These are phyloP conservation scores for Naegleria gruberi DNA, from an alignment of 208 protist genomes.

Conservation along the genomic window DNA sequence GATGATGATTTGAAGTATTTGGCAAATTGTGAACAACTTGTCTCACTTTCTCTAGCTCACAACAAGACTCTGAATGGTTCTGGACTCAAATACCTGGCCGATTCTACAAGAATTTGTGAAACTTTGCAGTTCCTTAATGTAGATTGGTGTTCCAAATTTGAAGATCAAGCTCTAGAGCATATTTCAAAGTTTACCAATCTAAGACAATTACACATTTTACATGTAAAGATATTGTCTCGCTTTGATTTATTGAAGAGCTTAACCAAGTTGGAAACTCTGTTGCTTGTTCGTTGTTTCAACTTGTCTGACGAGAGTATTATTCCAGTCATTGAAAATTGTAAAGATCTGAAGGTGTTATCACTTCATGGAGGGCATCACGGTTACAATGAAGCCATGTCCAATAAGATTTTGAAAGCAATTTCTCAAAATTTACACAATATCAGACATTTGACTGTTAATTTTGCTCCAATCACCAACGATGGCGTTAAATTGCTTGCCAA, in stretches of 20 bases:
- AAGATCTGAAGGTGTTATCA: background rate
- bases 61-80: background rate
- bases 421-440: background rate
- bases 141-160: background rate
- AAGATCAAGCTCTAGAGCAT: background rate
- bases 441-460: background rate
- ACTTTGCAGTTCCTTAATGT: background rate
- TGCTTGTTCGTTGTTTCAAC: background rate
- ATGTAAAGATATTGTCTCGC: background rate
- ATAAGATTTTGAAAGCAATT: background rate
- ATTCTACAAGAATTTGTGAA: background rate
- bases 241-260: background rate
- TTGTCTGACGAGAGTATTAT: background rate
- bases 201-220: background rate
- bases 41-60: background rate
- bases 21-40: background rate
- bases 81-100: background rate
- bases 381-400: background rate
- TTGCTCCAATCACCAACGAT: background rate
- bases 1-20: background rate
- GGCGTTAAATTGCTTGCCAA: background rate
- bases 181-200: background rate
- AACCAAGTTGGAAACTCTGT: background rate
- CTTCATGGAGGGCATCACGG: background rate
- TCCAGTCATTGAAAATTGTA: background rate